Evolutionary conservation across 441 rosid genomes (phyloP).

Genomic region (Raphanus hybrid): DNA sequence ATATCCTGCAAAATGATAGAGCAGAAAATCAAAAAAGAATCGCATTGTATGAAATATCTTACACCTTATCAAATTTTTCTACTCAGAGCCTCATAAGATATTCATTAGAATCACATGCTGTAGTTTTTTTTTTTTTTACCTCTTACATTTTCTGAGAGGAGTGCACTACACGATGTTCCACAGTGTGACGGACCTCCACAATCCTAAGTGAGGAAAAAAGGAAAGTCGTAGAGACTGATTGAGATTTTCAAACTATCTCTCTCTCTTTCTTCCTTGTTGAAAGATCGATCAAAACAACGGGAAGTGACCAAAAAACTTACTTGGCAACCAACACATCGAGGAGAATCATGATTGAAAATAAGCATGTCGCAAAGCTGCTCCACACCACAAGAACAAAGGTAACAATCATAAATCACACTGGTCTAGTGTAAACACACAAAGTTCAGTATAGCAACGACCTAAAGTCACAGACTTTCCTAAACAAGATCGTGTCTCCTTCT

Average conservation of each 20-base stretch:
- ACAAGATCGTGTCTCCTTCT: constrained; percentile 3
- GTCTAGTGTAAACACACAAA: constrained; percentile 2
- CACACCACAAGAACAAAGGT: constrained; percentile 38
- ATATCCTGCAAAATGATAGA: constrained; percentile 63
- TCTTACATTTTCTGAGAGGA: constrained; percentile 58
- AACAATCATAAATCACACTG: constrained; percentile 39
- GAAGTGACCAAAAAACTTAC: constrained; percentile 53
- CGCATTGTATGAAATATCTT: background rate
- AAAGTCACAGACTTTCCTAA: constrained; percentile 16
- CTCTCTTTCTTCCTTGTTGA: background rate
- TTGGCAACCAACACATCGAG: constrained; percentile 76
- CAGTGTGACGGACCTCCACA: constrained; percentile 86
- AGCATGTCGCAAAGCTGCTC: constrained; percentile 82
- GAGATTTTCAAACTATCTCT: constrained; percentile 5
- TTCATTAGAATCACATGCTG: background rate
- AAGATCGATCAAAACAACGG: constrained; percentile 17
- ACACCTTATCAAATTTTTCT: background rate
- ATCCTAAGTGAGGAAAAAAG: constrained; percentile 52
- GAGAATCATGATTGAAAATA: constrained; percentile 89
- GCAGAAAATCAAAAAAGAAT: constrained; percentile 17
- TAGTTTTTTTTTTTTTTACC: constrained; percentile 49
- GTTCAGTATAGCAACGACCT: constrained; percentile 14
- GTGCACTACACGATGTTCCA: constrained; percentile 84
- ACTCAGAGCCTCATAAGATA: constrained; percentile 9
- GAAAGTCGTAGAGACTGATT: constrained; percentile 20